A percentile compares a stretch with the other conserved stretches of the same genome.
Conservation (phyloP, 2,329 filamentous ascomycete species). For the Cordyceps pruinosa region DNA sequence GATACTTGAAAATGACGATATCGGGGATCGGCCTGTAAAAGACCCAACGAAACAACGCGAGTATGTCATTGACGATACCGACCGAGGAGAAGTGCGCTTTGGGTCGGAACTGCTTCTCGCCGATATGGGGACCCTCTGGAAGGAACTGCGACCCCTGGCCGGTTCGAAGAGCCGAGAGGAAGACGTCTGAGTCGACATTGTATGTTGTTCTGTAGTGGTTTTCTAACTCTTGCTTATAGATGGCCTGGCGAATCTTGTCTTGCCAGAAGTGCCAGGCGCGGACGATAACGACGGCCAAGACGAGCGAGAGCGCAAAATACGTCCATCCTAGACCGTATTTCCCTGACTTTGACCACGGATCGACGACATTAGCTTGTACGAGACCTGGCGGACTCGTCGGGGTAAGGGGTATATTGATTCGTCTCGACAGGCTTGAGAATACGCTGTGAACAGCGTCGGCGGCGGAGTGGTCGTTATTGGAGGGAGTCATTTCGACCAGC, state of each 20-base stretch:
- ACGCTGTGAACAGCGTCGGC: conserved; percentile 5
- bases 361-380: conserved; percentile 56
- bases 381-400: conserved; percentile 54
- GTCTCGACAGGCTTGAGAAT: conserved; percentile 39
- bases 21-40: conserved; percentile 84
- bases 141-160: conserved; percentile 65
- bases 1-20: conserved; percentile 57
- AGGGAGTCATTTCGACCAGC: conserved; percentile 7
- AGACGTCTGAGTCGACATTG: conserved; percentile 42
- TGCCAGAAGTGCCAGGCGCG: conserved; percentile 86
- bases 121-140: conserved; percentile 53
- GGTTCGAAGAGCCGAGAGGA: conserved; percentile 39
- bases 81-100: conserved; percentile 73
- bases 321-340: conserved; percentile 87
- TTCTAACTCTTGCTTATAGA: conserved; percentile 76
- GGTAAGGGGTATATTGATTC: conserved; percentile 54
- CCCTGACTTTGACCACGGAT: conserved; percentile 74
- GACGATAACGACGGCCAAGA: conserved; percentile 59
- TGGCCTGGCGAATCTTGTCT: conserved; percentile 83
- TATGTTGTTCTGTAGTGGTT: conserved; percentile 53
- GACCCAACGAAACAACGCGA: conserved; percentile 80
- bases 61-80: conserved; percentile 64
- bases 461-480: background rate
- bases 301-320: conserved; percentile 72
- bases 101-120: conserved; percentile 50